Evolutionary conservation across 345 rosid species (phyloP).

Genomic region (Carallia pectinifolia): DNA sequence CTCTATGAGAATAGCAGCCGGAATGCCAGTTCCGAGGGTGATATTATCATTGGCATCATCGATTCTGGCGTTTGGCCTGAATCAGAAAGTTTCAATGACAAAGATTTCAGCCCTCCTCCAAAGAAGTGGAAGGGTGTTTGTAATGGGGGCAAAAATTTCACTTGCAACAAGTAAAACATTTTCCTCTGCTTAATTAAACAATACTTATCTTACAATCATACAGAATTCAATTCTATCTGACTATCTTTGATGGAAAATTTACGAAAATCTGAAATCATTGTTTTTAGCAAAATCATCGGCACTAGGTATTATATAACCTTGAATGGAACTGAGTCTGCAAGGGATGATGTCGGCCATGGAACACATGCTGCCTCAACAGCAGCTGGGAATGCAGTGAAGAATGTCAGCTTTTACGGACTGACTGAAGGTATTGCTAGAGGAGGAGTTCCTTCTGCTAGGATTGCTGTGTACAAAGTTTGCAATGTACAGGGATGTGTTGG

Average conservation of each 20-base stretch:
- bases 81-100: slow-evolving; percentile 7
- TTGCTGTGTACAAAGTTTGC: slow-evolving; percentile 18
- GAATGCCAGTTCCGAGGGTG: neutral
- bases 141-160: slow-evolving; percentile 4
- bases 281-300: slow-evolving; percentile 18
- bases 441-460: slow-evolving; percentile 20
- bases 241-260: too few species aligned
- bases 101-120: neutral
- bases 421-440: slow-evolving; percentile 18
- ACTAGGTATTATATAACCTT: slow-evolving; percentile 3
- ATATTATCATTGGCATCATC: slow-evolving; percentile 12
- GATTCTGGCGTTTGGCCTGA: slow-evolving; percentile 16
- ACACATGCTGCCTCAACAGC: slow-evolving; percentile 25
- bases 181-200: too few species aligned
- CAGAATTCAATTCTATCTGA: too few species aligned
- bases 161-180: slow-evolving; percentile 20
- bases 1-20: slow-evolving; percentile 15
- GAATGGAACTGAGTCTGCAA: neutral
- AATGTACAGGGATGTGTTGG: neutral
- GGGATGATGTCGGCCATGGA: slow-evolving; percentile 20
- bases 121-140: slow-evolving; percentile 12
- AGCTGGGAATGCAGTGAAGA: slow-evolving; percentile 1
- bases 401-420: slow-evolving; percentile 12
- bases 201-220: neutral
- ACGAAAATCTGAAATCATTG: neutral